These are phyloP conservation scores for Anthracocystis setariae DNA, from an alignment of 1,284 basidiomycete species.

Conservation along the genomic window DNA sequence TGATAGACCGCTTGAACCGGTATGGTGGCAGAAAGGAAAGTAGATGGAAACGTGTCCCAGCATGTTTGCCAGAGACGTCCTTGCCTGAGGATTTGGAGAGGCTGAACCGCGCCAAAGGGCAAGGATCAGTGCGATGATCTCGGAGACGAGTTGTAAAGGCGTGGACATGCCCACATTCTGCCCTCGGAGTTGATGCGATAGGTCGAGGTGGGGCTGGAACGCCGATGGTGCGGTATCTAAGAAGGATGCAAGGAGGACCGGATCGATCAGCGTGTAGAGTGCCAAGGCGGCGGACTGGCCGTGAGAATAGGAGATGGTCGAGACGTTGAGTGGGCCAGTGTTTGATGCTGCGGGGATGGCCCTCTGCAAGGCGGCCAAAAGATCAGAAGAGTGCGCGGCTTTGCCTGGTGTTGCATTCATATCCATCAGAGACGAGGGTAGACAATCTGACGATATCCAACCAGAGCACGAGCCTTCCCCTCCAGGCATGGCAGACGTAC, in stretches of 20 bases:
- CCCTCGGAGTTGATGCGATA: slow-evolving; percentile 25
- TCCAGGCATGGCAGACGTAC: background rate
- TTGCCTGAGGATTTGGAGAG: slow-evolving; percentile 3
- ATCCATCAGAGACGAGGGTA: slow-evolving; percentile 25
- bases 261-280: slow-evolving; percentile 33
- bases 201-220: slow-evolving; percentile 46
- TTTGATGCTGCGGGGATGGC: background rate
- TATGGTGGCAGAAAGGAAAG: slow-evolving; percentile 53
- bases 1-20: slow-evolving; percentile 28
- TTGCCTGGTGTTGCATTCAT: slow-evolving; percentile 9
- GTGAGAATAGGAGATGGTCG: background rate
- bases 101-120: slow-evolving; percentile 38
- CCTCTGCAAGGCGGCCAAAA: slow-evolving; percentile 16
- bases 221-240: slow-evolving; percentile 47
- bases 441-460: slow-evolving; percentile 11
- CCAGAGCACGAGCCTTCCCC: slow-evolving; percentile 10
- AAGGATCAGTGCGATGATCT: slow-evolving; percentile 33
- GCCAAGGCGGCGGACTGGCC: slow-evolving; percentile 23
- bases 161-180: slow-evolving; percentile 34
- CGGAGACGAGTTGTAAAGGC: slow-evolving; percentile 38
- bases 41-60: slow-evolving; percentile 46
- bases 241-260: slow-evolving; percentile 40
- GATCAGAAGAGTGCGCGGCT: slow-evolving; percentile 11
- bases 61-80: slow-evolving; percentile 29
- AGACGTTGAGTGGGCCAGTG: too few relatives aligned